Evolutionary conservation across 31 red algal genomes (phyloP).

Genomic region (Odonthalia washingtoniensis): DNA sequence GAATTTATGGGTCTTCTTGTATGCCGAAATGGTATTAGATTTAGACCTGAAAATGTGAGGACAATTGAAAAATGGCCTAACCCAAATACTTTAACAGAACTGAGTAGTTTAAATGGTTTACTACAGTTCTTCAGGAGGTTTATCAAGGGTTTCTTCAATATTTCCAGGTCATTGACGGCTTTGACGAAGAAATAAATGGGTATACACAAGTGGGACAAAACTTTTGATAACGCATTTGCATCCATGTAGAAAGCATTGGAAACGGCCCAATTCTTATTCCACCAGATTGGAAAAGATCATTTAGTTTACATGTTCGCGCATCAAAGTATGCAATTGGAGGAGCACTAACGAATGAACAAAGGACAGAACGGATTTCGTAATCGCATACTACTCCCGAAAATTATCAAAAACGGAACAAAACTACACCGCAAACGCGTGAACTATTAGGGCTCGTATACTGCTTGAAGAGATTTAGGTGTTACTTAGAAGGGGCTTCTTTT

Average conservation of each 20-base stretch:
- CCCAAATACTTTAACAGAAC: not conserved
- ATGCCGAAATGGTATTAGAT: not conserved
- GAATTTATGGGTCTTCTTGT: constrained; percentile 21
- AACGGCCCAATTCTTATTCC: constrained; percentile 6
- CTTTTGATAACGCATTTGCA: not conserved
- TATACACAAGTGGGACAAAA: not conserved
- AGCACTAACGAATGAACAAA: not conserved
- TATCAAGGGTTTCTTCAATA: not conserved
- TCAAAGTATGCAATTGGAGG: not conserved
- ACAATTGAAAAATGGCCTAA: constrained; percentile 14
- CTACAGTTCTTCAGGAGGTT: constrained; percentile 18
- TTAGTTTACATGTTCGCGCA: not conserved
- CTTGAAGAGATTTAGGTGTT: not conserved
- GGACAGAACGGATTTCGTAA: not conserved
- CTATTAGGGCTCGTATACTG: not conserved
- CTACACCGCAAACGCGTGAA: constrained; percentile 16
- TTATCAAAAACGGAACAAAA: constrained; percentile 5
- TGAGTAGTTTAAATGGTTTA: not conserved
- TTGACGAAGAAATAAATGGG: not conserved
- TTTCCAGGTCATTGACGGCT: not conserved
- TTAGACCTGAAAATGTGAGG: not conserved
- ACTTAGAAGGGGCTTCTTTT: constrained; percentile 8
- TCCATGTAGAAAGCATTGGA: not conserved
- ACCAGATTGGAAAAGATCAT: not conserved
- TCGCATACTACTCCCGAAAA: constrained; percentile 10